Evolutionary conservation across 768 basidiomycete genomes (phyloP), one percentile per base, ranked within the genome.

Genomic region (Serendipita sp.): DNA sequence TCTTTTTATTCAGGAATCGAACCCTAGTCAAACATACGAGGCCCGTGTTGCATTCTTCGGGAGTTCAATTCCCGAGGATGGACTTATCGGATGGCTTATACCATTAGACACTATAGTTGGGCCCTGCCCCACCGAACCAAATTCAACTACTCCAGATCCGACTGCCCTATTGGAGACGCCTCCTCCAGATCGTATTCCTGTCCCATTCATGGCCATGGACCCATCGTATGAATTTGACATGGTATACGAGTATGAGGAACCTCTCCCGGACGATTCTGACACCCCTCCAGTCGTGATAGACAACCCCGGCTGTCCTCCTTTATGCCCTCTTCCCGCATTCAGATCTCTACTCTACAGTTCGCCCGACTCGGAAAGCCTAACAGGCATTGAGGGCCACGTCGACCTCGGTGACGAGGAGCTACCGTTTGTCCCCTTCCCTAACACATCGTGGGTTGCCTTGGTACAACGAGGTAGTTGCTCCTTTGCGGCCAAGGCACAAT

Each of bases 391-490:
- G n/a, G 30, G n/a, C 5, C 5, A 51, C 16, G 13, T 41, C 38
- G 13, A 41, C 38, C 13, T 41, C 13, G 38, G 13, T 13, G 38
- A 41, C 3, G 48, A 51, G 48, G 48, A 32, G 3, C 3, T 7
- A 51, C 56, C 56, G 3, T 60, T 60, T n/a, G 16, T n/a, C 16
- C 56, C 56, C 3, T 60, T 60, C n/a, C 56, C 56, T 5, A 60
- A 60, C n/a, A 60, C 56, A 65, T 77, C 84, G 8, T 94, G 91
- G 88, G 89, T 97, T 72, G 95, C 92, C 0, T 80, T 97, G 60
- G 86, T 96, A 0, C 88, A 95, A 73, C 78, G 95, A 45, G 94
- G 94, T 1, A 76, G 83, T 63, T 98, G 95, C 73, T 85, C 92
- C 66, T 98, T 98, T 71, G 86, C 89, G 10, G 86, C 85, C 70